Base-by-base conservation (phyloP, 2,329 filamentous ascomycete genomes). In the Helicocarpus griseus region DNA sequence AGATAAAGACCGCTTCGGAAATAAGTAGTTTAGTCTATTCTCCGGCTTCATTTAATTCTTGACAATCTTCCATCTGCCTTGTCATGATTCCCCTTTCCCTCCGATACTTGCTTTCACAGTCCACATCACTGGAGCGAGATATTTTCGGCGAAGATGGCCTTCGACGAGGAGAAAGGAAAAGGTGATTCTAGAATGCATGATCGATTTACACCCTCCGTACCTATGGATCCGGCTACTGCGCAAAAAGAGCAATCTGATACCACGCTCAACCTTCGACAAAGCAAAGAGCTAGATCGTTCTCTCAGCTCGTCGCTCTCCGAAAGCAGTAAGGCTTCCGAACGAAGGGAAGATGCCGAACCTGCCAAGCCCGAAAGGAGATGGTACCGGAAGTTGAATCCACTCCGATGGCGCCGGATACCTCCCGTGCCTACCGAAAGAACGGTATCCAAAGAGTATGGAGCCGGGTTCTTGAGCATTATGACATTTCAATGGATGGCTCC, bases 401-500 rank as follows among this genome's bases (percentile, higher is more conserved):
- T 75, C 17, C 68, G 72, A 63, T 68, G 70, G 54, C 74, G 75
- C 41, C 64, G 66, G 17, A 69, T 69, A 36, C 80, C 80, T n/a
- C 77, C 79, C 2, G 66, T 83, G 2, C 80, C 81, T 1, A 65
- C 75, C 24, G 69, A 77, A 58, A 69, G 79, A 28, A 62, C 62
- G 8, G 67, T 75, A 0, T 89, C 81, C 5, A 79, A 78, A 55
- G 90, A 96, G 69, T 76, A 88, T 64, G 76, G 73, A 3, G 90
- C 90, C 4, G 73, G 78, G 2, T 84, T 89, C 62, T 78, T 93
- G 56, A 95, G 87, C 69, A 66, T 76, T 52, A 66, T 95, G 21
- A 85, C 85, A 3, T 97, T 95, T 64, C 81, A 89, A 65, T 97
- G 91, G 91, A 91, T 96, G 77, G 82, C 82, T 0, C 84, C 88